Base-by-base conservation (phyloP, 129 eudicot species). In the Sambucus nigra region DNA sequence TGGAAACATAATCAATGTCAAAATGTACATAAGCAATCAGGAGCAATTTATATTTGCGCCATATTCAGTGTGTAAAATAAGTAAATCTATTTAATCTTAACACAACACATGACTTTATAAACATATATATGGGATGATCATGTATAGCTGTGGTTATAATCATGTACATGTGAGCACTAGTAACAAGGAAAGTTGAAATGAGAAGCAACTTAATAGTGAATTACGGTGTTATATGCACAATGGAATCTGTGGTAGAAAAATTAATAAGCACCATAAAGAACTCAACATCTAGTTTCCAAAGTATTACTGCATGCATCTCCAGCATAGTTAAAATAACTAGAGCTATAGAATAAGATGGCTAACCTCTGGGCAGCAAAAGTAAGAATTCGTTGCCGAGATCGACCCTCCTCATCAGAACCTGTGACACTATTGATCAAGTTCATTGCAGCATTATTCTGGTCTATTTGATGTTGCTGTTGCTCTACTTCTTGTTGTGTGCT, bases 361-460 rank as follows among this genome's bases (percentile, higher is more conserved):
- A n/a, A 91, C 95, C 94, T 85, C 87, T 63, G 70, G n/a, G 98
- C 98, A 61, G 98, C 98, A 76, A 64, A 85, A 45, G 81, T 77
- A 38, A 91, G 89, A 73, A 82, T 74, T 57, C 86, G 79, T 72
- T 91, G 98, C 59, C 93, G 88, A 49, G 95, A 76, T 27, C 84
- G 69, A 54, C 88, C 95, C 60, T 89, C 95, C 72, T 85, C 95
- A 64, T 85, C 95, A 63, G 82, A 75, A 49, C 84, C 79, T 3
- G 79, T 62, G 54, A 91, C 77, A 40, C 82, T 79, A 38, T 82
- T 77, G 25, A 91, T 86, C 70, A 91, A 82, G 59, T 76, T 83
- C 86, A 82, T 79, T 45, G 87, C 82, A 76, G 82, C 89, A 70
- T 60, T 69, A 48, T 68, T 82, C 63, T 69, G 86, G 50, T 76